phyloP scores from a whole-genome alignment of 805 yeast species.

The Candida saitoana region DNA sequence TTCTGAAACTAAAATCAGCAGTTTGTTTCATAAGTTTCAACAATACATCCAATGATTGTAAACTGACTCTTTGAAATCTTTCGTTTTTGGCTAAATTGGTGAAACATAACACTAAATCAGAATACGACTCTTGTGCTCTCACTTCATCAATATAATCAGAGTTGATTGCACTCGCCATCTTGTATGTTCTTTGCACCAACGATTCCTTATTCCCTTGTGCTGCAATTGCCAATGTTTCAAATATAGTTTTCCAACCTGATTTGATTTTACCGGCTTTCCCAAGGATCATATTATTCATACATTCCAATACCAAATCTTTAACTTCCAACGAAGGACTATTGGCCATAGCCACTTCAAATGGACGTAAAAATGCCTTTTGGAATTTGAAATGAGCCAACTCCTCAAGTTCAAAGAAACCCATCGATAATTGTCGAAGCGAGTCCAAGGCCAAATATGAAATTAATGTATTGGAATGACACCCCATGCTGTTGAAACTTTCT shows the following conservation, averaged over 20 bases:
- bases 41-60: constrained; percentile 76
- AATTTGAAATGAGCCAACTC: constrained; percentile 94
- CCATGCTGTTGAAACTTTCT: constrained; percentile 78
- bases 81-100: constrained; percentile 82
- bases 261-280: constrained; percentile 70
- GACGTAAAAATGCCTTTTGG: constrained; percentile 89
- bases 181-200: constrained; percentile 61
- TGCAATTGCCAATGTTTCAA: constrained; percentile 71
- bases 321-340: constrained; percentile 67
- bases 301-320: constrained; percentile 85
- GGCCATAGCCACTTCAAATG: constrained; percentile 75
- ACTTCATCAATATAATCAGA: constrained; percentile 60
- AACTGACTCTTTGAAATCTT: constrained; percentile 71
- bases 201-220: constrained; percentile 57
- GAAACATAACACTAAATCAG: constrained; percentile 67
- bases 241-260: constrained; percentile 93
- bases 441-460: constrained; percentile 90
- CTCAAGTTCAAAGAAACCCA: constrained; percentile 88
- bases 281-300: constrained; percentile 78
- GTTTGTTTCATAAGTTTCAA: constrained; percentile 57
- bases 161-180: constrained; percentile 58
- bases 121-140: constrained; percentile 62
- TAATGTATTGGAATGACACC: constrained; percentile 69
- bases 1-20: constrained; percentile 40
- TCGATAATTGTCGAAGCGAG: constrained; percentile 86